Base-by-base conservation (phyloP, 2,329 filamentous ascomycete genomes). In the Botrytis hyacinthi region DNA sequence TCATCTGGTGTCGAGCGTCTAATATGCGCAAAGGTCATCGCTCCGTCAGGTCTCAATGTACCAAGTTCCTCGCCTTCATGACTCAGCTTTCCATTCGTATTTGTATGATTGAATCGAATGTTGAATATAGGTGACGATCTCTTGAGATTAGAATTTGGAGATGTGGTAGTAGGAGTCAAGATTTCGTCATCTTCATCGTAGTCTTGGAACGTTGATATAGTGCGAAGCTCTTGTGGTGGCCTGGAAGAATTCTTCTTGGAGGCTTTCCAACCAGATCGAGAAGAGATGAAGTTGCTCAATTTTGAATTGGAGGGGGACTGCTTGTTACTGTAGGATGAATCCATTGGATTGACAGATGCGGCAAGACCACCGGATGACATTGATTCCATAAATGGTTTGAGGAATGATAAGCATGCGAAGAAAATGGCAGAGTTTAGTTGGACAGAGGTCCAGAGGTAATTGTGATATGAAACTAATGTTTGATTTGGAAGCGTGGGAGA, bases 301-400 rank as follows among this genome's bases (percentile, higher is more conserved):
- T 76, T 76, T 37, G 68, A 74, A 40, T 42, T 51, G 20, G 48
- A 67, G 18, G 37, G 35, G 4, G 66, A 57, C 9, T 57, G 66
- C 29, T 42, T 57, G 20, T 67, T 70, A 2, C 65, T 57, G 44
- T 74, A 77, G 20, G 74, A 72, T 22, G 51, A 69, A 42, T 75
- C 73, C 72, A 76, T 75, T 5, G 73, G 71, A 18, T 73, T 69
- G 22, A 75, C 60, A n/a, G 74, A 74, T 16, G 73, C 74, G 48
- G 69, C 73, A 20, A 77, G 62, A 29, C 60, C 71, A 16, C 77
- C 77, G 0, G 75, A 76, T 35, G 72, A 70, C 74, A 78, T 74
- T 46, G 67, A 75, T 37, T 76, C 76, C 51, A 78, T 74, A 61
- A 78, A 76, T 29, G 76, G 76, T 54, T 77, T 77, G 26, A 78